These are phyloP conservation scores for Paraphoma sp. DNA, from an alignment of 2,329 filamentous ascomycete species.

Conservation along the genomic window DNA sequence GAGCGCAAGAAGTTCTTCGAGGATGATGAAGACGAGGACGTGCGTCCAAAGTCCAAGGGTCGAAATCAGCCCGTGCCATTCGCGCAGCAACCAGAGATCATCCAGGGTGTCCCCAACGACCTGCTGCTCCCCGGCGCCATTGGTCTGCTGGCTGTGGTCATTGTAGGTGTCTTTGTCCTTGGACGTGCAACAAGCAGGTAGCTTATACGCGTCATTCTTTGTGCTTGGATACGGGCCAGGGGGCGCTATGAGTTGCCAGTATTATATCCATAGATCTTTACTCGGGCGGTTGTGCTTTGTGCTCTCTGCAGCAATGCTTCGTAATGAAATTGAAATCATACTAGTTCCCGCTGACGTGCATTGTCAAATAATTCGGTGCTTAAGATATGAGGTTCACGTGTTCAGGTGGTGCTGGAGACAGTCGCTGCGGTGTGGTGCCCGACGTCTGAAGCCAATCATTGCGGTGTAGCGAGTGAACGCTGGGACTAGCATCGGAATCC, in stretches of 20 bases:
- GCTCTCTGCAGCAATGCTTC: background rate
- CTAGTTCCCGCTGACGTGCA: background rate
- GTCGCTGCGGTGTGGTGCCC: no score
- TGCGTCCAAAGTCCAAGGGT: conserved; percentile 45
- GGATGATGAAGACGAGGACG: conserved; percentile 64
- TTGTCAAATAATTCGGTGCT: background rate
- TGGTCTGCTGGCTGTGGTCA: conserved; percentile 91
- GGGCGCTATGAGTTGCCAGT: background rate
- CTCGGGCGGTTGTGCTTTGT: background rate
- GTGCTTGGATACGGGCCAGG: background rate
- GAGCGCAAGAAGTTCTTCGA: conserved; percentile 58
- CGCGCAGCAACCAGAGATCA: conserved; percentile 74
- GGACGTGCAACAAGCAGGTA: conserved; percentile 65
- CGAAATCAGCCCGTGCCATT: conserved; percentile 53
- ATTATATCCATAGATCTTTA: conserved; percentile 7
- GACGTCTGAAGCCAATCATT: no score
- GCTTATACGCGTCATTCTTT: conserved; percentile 36
- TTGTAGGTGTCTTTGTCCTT: conserved; percentile 90
- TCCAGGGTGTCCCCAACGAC: conserved; percentile 92
- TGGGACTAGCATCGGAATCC: no score
- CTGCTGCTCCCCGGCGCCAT: conserved; percentile 91
- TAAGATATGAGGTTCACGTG: background rate
- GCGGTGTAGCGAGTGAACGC: no score
- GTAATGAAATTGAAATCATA: background rate
- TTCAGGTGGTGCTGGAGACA: background rate